A percentile compares a stretch with the other conserved stretches of the same genome.
Conservation (phyloP, 495 filamentous ascomycete genomes). For the Aspergillus carlsbadensis region DNA sequence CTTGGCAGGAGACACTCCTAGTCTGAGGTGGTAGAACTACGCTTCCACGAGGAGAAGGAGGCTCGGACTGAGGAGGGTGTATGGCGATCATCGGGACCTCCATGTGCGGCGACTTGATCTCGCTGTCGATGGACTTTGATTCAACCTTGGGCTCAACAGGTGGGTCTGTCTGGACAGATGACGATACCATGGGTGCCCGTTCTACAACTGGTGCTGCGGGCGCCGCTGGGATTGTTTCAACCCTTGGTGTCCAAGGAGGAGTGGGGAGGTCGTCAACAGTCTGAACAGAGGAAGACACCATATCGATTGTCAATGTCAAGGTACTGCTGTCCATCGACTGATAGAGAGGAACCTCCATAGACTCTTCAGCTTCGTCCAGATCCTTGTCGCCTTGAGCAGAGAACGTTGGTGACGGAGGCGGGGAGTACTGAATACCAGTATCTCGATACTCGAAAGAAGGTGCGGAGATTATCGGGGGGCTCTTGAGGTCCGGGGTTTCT, state of each 20-base stretch:
- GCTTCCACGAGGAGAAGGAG: slow-evolving; percentile 59
- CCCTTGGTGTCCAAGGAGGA: slow-evolving; percentile 65
- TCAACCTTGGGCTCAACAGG: slow-evolving; percentile 14
- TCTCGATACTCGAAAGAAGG: slow-evolving; percentile 57
- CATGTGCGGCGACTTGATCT: slow-evolving; percentile 22
- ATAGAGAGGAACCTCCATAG: neutral
- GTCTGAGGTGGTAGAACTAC: slow-evolving; percentile 64
- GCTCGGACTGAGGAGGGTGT: slow-evolving; percentile 62
- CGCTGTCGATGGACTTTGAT: slow-evolving; percentile 19
- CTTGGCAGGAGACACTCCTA: slow-evolving; percentile 59
- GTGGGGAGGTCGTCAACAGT: slow-evolving; percentile 66
- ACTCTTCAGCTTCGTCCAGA: neutral
- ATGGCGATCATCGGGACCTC: slow-evolving; percentile 64
- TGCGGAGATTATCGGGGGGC: slow-evolving; percentile 13
- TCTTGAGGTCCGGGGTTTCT: slow-evolving; percentile 17
- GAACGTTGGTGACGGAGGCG: slow-evolving; percentile 70
- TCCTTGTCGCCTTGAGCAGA: slow-evolving; percentile 12
- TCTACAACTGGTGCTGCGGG: slow-evolving; percentile 14
- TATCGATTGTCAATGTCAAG: slow-evolving; percentile 39
- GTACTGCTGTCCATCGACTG: slow-evolving; percentile 31
- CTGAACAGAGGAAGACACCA: slow-evolving; percentile 73
- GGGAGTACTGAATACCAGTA: slow-evolving; percentile 77
- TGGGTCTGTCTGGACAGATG: slow-evolving; percentile 70
- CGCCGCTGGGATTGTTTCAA: slow-evolving; percentile 40
- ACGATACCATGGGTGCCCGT: slow-evolving; percentile 43